These are phyloP conservation scores for Selaginella tamariscina DNA, from an alignment of 75 land plant species.

Conservation along the genomic window DNA sequence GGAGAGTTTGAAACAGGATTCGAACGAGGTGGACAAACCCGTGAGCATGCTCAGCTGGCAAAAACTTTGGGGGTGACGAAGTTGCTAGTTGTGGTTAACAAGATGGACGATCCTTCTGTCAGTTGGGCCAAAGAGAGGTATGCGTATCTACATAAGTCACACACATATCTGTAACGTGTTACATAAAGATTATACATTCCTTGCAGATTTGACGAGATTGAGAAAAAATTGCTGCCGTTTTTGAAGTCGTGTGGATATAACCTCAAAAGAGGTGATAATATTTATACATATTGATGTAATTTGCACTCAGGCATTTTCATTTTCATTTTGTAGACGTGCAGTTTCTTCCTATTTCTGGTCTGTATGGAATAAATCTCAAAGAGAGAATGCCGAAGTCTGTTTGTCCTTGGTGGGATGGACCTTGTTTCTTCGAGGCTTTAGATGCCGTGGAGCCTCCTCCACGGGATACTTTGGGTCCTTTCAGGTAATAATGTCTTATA, in stretches of 20 bases:
- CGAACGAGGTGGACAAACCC: conserved; percentile 97
- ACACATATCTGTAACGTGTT: not conserved
- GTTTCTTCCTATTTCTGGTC: conserved; percentile 87
- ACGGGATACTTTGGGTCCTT: conserved; percentile 73
- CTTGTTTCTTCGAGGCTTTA: conserved; percentile 82
- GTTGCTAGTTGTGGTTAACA: conserved; percentile 84
- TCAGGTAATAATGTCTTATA: conserved; percentile 39
- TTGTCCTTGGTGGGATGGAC: conserved; percentile 86
- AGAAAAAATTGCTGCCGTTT: conserved; percentile 74
- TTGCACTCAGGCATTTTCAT: no score
- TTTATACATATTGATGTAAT: not conserved
- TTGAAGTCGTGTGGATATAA: conserved; percentile 80
- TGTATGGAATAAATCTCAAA: conserved; percentile 67
- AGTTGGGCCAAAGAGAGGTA: conserved; percentile 90
- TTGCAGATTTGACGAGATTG: conserved; percentile 88
- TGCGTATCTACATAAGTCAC: not conserved
- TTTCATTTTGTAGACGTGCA: conserved; percentile 56
- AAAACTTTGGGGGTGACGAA: conserved; percentile 90
- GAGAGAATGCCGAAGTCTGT: conserved; percentile 39
- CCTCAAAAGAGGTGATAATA: conserved; percentile 66
- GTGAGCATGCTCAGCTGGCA: conserved; percentile 97
- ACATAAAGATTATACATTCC: conserved; percentile 8
- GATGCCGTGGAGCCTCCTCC: conserved; percentile 70
- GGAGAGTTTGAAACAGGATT: conserved; percentile 99
- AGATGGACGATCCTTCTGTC: conserved; percentile 98